phyloP scores from a whole-genome alignment of 108 stramenopile genomes.

The Nannochloropsis oceanica region DNA sequence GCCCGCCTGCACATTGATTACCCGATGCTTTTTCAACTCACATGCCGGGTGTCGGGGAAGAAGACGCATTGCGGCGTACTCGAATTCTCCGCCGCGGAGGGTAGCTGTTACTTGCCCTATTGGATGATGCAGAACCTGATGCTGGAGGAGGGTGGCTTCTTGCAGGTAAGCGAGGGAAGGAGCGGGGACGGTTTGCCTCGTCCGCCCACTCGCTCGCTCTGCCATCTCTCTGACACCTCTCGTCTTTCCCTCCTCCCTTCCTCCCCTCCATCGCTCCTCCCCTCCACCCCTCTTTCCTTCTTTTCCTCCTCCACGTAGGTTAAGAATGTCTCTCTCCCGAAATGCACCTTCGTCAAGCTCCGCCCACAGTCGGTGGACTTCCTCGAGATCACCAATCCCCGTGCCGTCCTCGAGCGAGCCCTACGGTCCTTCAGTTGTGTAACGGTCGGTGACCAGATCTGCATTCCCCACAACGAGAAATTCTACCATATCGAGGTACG shows the following conservation, averaged over 20 bases:
- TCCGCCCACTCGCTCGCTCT: too few relatives aligned
- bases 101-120: constrained; percentile 89
- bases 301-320: constrained; percentile 2
- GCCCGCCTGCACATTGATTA: constrained; percentile 55
- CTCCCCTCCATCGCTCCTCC: too few relatives aligned
- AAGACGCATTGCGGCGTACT: constrained; percentile 87
- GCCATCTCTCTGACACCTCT: too few relatives aligned
- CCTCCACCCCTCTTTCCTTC: too few relatives aligned
- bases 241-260: too few relatives aligned
- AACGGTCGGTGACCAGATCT: constrained; percentile 89
- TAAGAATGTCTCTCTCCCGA: constrained; percentile 60
- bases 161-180: not conserved
- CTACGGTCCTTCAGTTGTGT: constrained; percentile 89
- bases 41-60: constrained; percentile 38
- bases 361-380: constrained; percentile 97
- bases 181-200: too few relatives aligned
- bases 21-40: constrained; percentile 45
- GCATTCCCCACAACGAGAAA: constrained; percentile 77
- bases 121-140: constrained; percentile 98
- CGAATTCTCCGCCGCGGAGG: constrained; percentile 98
- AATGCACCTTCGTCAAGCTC: constrained; percentile 87
- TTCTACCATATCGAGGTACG: not conserved
- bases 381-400: constrained; percentile 93
- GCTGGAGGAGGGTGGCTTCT: not conserved
- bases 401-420: constrained; percentile 88